Percentiles rank a stretch among this genome's conserved stretches.
These are phyloP conservation scores for Hansfordia pulvinata DNA, from an alignment of 2,329 filamentous ascomycete genomes.

Conservation along the genomic window DNA sequence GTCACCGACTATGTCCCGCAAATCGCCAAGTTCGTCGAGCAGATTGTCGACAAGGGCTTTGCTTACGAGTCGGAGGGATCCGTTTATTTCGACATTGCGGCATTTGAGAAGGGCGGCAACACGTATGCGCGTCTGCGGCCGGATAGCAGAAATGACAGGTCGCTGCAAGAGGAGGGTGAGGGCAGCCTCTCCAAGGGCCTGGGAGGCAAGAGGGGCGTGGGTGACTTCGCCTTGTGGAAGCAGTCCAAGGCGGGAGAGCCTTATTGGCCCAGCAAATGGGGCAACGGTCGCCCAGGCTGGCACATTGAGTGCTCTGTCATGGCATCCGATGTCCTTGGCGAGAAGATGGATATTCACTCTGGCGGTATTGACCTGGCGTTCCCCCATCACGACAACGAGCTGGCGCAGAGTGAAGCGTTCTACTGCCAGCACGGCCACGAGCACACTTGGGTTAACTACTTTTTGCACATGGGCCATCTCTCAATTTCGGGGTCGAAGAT, in stretches of 20 bases:
- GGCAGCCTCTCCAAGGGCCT: constrained; percentile 57
- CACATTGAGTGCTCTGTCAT: constrained; percentile 96
- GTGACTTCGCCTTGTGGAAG: constrained; percentile 93
- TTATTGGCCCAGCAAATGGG: constrained; percentile 80
- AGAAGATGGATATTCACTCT: constrained; percentile 82
- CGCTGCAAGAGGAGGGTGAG: constrained; percentile 77
- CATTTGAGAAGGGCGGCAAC: constrained; percentile 76
- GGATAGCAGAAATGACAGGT: constrained; percentile 72
- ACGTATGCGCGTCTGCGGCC: constrained; percentile 76
- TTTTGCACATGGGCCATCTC: constrained; percentile 88
- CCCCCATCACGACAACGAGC: constrained; percentile 79
- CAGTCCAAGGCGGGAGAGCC: constrained; percentile 85
- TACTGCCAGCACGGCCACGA: constrained; percentile 36
- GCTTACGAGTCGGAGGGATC: constrained; percentile 74
- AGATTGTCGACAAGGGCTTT: constrained; percentile 73
- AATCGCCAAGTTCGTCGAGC: constrained; percentile 74
- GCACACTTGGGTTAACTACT: constrained; percentile 87
- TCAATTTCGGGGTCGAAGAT: constrained; percentile 87
- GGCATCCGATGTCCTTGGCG: constrained; percentile 78
- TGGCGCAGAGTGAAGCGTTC: constrained; percentile 68
- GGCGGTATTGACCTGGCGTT: constrained; percentile 86
- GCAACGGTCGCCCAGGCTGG: constrained; percentile 80
- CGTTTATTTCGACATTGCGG: constrained; percentile 84
- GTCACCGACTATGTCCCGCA: constrained; percentile 89
- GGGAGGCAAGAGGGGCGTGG: constrained; percentile 56